Base-by-base conservation (phyloP, 106 monocot genomes). In the Iris macrosiphon region DNA sequence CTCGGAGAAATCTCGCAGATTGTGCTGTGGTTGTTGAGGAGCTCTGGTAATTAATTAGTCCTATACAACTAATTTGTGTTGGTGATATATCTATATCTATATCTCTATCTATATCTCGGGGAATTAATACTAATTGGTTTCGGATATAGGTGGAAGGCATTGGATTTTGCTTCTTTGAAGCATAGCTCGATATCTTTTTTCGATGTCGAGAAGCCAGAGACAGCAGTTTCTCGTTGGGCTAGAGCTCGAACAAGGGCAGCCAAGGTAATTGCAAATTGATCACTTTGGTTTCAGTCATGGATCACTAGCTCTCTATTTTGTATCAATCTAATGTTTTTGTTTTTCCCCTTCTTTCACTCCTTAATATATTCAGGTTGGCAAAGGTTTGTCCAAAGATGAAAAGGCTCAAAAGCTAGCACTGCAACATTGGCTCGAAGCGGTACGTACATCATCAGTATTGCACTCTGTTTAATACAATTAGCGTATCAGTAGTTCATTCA, bases 391-490 rank as follows among this genome's bases (percentile, higher is more conserved):
- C 2, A 83, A 89, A 63, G 76, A 76, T 39, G 69, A 35, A 16
- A 79, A 75, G 70, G 88, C 79, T 52, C 79, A 75, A 55, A 89
- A 89, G 69, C 70, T 89, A 46, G 79, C 88, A 31, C 49, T 83
- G 24, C 83, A 67, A 19, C 88, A 89, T 70, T 89, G 88, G 88
- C 79, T 89, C 49, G 88, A 89, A 71, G 83, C 83, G 13, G 83
- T 83, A 74, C 25, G 69, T 66, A 8, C 12, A 12, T 37, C 12
- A 7, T 37, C 12, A 5, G 37, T 37, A 12, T 37, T 12, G 8
- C 5, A 7, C 8, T 7, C 12, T 37, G 37, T 37, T 37, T 7
- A 12, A 7, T 37, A 37, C 37, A 37, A 5, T 37, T 37, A 34
- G 34, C 3, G 0, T 35, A 5, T 21, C 34, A 31, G 14, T 55